These are phyloP conservation scores for Microdochium nivale DNA, from an alignment of 2,329 filamentous ascomycete genomes.

Conservation along the genomic window DNA sequence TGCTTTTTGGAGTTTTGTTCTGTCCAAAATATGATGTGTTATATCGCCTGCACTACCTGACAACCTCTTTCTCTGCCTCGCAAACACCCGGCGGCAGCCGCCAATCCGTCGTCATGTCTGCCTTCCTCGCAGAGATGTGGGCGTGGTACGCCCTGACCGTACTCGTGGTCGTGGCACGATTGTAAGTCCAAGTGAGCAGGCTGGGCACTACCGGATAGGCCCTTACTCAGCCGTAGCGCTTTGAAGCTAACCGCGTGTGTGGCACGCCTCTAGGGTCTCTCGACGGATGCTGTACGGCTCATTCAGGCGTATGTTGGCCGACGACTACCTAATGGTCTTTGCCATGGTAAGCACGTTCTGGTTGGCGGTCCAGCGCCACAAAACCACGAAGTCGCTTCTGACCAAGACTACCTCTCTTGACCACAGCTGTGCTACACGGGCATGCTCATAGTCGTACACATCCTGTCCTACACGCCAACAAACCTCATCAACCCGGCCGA, in stretches of 20 bases:
- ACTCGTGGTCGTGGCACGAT: constrained; percentile 26
- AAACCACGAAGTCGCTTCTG: background rate
- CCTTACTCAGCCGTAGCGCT: background rate
- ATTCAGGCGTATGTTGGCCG: constrained; percentile 38
- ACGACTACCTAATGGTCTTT: constrained; percentile 48
- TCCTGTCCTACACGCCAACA: constrained; percentile 44
- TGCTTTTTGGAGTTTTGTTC: no score
- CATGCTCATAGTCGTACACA: constrained; percentile 45
- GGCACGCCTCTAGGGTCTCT: constrained; percentile 18
- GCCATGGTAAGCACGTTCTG: constrained; percentile 35
- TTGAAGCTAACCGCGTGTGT: background rate
- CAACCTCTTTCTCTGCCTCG: background rate
- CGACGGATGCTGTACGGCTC: constrained; percentile 32
- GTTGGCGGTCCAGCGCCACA: background rate
- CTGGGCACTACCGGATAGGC: background rate
- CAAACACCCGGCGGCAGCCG: background rate
- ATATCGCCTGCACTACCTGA: no score
- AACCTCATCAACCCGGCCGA: constrained; percentile 48
- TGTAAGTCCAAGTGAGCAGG: constrained; percentile 21
- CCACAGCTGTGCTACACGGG: constrained; percentile 39
- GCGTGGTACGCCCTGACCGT: constrained; percentile 33
- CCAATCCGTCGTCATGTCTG: constrained; percentile 3
- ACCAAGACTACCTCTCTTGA: constrained; percentile 2
- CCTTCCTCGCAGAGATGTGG: constrained; percentile 30
- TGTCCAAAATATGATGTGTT: no score